Conservation (phyloP, 2,329 filamentous ascomycete species). For the Xylariaceae sp. region DNA sequence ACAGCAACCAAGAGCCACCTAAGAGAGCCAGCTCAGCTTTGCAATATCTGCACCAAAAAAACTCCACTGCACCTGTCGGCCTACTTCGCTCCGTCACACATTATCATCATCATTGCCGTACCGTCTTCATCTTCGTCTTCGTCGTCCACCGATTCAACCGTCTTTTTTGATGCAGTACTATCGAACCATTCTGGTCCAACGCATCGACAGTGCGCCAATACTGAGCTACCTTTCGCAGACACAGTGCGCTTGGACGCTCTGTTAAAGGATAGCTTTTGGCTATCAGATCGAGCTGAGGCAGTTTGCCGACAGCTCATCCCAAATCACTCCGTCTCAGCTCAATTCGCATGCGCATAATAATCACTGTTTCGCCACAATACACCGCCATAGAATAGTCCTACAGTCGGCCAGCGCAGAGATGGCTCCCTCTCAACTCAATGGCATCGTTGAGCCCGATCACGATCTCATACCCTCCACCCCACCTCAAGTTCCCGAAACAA, state of each 20-base stretch:
- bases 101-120: neutral
- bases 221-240: slow-evolving; percentile 15
- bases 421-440: slow-evolving; percentile 44
- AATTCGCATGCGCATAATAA: neutral
- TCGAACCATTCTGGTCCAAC: neutral
- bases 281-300: neutral
- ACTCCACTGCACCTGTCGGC: neutral
- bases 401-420: slow-evolving; percentile 43
- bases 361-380: neutral
- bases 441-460: slow-evolving; percentile 27
- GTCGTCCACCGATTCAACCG: neutral
- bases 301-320: neutral
- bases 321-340: neutral
- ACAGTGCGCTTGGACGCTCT: slow-evolving; percentile 16
- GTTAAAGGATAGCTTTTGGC: neutral
- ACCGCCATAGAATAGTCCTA: neutral
- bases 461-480: slow-evolving; percentile 40
- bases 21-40: neutral
- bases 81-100: slow-evolving; percentile 13
- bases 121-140: neutral
- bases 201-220: neutral
- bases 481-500: slow-evolving; percentile 30
- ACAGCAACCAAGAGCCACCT: slow-evolving; percentile 25
- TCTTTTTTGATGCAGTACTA: neutral
- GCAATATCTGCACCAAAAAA: neutral